These are phyloP conservation scores for Phyllosticta paracitricarpa DNA, from an alignment of 2,329 filamentous ascomycete species.

Conservation along the genomic window DNA sequence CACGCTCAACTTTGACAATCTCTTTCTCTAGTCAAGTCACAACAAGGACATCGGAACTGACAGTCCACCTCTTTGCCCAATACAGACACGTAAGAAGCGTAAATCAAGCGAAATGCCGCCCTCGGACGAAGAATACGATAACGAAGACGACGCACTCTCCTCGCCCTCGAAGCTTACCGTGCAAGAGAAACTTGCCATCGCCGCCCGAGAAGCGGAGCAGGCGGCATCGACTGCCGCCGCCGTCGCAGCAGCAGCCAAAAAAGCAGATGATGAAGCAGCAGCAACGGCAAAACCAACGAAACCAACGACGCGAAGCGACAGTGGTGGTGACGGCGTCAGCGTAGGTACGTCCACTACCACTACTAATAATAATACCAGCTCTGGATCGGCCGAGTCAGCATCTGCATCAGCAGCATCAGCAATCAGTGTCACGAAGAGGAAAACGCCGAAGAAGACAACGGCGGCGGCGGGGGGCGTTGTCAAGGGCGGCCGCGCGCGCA, in stretches of 20 bases:
- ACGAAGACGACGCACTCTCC: background rate
- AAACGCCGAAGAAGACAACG: slow-evolving; percentile 33
- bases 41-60: background rate
- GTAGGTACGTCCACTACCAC: background rate
- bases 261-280: slow-evolving; percentile 13
- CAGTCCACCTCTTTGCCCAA: background rate
- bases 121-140: slow-evolving; percentile 24
- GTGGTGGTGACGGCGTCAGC: slow-evolving; percentile 19
- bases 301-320: slow-evolving; percentile 1
- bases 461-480: slow-evolving; percentile 20
- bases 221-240: slow-evolving; percentile 22
- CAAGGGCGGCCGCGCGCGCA: slow-evolving; percentile 47
- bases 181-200: slow-evolving; percentile 37
- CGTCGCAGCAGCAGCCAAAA: slow-evolving; percentile 13
- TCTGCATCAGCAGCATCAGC: background rate
- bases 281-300: slow-evolving; percentile 12
- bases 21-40: background rate
- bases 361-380: background rate
- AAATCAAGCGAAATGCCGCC: slow-evolving; percentile 22
- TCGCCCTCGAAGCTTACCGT: slow-evolving; percentile 30
- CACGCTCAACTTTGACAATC: background rate
- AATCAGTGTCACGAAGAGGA: slow-evolving; percentile 21
- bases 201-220: slow-evolving; percentile 35
- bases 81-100: slow-evolving; percentile 26
- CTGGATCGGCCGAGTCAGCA: background rate